These are phyloP conservation scores for Bothriochloa decipiens DNA, from an alignment of 176 grass and related monocot genomes.

Conservation along the genomic window DNA sequence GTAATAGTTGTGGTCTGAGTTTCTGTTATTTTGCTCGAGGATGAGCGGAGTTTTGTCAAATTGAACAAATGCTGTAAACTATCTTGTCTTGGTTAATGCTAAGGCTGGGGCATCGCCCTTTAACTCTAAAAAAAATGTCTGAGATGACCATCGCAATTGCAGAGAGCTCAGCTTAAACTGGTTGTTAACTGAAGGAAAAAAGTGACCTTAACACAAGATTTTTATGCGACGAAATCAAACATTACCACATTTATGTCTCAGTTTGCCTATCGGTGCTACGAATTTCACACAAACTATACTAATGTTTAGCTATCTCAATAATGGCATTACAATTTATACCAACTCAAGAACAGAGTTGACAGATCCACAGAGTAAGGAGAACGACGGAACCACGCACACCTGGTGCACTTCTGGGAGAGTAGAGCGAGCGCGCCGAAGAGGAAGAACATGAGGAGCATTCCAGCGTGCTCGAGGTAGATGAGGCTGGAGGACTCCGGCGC, in stretches of 20 bases:
- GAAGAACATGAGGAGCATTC: slow-evolving; percentile 99
- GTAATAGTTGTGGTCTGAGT: too few species aligned
- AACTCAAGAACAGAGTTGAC: not conserved
- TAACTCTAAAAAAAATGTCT: too few species aligned
- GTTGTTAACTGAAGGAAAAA: not conserved
- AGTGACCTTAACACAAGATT: too few species aligned
- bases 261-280: not conserved
- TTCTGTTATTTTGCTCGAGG: too few species aligned
- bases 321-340: not conserved
- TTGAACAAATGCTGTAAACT: too few species aligned
- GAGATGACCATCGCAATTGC: too few species aligned
- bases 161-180: not conserved
- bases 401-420: slow-evolving; percentile 73
- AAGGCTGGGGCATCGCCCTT: too few species aligned
- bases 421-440: slow-evolving; percentile 54
- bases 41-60: too few species aligned
- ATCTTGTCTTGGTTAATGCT: too few species aligned
- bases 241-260: not conserved
- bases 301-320: not conserved
- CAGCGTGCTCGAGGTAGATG: slow-evolving; percentile 92
- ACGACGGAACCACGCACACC: slow-evolving; percentile 17
- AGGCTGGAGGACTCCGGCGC: slow-evolving; percentile 48
- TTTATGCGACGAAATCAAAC: too few species aligned
- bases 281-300: not conserved
- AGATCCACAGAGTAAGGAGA: not conserved